phyloP scores from a whole-genome alignment of 1,139 yeast species.

The Blastobotrys indianensis region DNA sequence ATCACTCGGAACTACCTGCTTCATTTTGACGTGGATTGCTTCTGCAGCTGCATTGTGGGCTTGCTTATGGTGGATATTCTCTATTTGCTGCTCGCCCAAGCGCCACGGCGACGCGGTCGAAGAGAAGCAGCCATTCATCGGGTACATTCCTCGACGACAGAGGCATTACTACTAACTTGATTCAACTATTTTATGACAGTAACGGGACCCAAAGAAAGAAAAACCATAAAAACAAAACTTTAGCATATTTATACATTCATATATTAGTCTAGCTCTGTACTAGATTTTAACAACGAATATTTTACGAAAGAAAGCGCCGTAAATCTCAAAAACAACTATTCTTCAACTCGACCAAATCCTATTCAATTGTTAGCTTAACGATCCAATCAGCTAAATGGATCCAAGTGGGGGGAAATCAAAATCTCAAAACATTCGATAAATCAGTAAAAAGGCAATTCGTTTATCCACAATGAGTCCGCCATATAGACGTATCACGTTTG shows the following conservation, averaged over 20 bases:
- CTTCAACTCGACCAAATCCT: too few relatives aligned
- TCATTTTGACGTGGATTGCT: constrained; percentile 45
- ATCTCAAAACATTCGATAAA: neutral
- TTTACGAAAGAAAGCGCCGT: too few relatives aligned
- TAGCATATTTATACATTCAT: constrained; percentile 1
- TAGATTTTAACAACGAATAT: neutral
- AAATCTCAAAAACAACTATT: too few relatives aligned
- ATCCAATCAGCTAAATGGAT: too few relatives aligned
- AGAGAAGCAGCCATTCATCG: constrained; percentile 30
- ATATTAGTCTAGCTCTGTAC: neutral
- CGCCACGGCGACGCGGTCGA: constrained; percentile 15
- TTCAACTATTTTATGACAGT: neutral
- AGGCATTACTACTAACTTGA: constrained; percentile 1
- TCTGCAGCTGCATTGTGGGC: constrained; percentile 37
- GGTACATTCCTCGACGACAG: constrained; percentile 22
- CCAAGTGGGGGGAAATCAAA: neutral
- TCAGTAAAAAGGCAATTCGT: constrained; percentile 7
- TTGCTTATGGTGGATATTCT: constrained; percentile 37
- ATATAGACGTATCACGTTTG: constrained; percentile 2
- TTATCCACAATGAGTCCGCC: constrained; percentile 10
- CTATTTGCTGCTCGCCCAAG: constrained; percentile 35
- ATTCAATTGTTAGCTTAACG: too few relatives aligned
- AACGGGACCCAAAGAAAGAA: neutral
- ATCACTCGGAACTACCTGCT: constrained; percentile 33
- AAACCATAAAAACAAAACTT: neutral